Evolutionary conservation across 306 rosid species (phyloP), one percentile per base, ranked within the genome.

Genomic region (Pterocarpus macrocarpus): DNA sequence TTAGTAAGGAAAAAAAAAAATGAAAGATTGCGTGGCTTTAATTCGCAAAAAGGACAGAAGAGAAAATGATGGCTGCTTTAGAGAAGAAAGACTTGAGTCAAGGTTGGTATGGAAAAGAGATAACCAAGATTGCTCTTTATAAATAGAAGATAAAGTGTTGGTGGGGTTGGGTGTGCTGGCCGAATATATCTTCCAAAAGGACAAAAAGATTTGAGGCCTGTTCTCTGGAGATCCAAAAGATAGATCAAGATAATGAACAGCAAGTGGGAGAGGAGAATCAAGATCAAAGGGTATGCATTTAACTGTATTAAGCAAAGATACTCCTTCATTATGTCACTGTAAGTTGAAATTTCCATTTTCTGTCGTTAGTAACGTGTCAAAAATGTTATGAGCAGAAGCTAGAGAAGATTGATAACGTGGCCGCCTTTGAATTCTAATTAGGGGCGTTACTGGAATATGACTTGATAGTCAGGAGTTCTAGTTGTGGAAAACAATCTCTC

Each of bases 151-250:
- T 73, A 73, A 85, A 87, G 77, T 72, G 57, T 55, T 77, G 66
- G 86, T 85, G 92, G 89, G 82, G 73, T 65, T 76, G 39, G 33
- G 78, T 64, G 70, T 83, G 83, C 66, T 83, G 91, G 78, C 30
- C 50, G 89, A 87, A 90, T 86, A 90, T 90, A 89, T 92, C 87
- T 83, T 83, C 83, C 39, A 61, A 86, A 86, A 69, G 80, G 89
- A 70, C 73, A 64, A 63, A 67, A 81, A 88, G 74, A 78, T 78
- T 81, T 82, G 86, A 67, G 69, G 85, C 78, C 34, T 80, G 70
- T 76, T 78, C 81, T 80, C 79, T 63, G 55, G 77, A 85, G 33
- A 47, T 10, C 84, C 76, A 72, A 80, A 77, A 76, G 73, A 81
- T 82, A 62, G 49, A 84, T 67, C 52, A 65, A 69, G 85, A 84